Evolutionary conservation across 768 basidiomycete genomes (phyloP), one percentile per base, ranked within the genome.

Genomic region (Termitomyces heimii): DNA sequence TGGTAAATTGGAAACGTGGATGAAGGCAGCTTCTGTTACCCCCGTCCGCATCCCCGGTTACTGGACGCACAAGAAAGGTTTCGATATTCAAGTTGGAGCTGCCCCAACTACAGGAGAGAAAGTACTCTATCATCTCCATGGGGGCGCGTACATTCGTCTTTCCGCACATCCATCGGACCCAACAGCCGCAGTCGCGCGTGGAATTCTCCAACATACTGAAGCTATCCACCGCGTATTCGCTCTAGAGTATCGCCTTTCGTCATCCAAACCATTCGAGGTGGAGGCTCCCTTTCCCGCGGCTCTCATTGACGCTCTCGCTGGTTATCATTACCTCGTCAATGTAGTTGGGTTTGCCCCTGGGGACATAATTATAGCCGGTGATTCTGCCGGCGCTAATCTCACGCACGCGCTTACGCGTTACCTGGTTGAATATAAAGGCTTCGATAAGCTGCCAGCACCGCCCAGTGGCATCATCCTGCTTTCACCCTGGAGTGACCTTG

Each of bases 311-410:
- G 84, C 82, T 3, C 70, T 92, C 10, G 81, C 86, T 1, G 89
- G 85, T 7, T 94, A 92, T 68, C 71, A 78, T 46, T 86, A 92
- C 67, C 83, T 92, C 22, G 75, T 87, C 37, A 73, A 79, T 49
- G 70, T 65, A 9, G 71, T 86, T 28, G 81, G 82, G 0, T 84
- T 89, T 66, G 60, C 73, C 2, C 80, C 88, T 0, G 67, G 72
- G 18, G 72, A 88, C 62, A 85, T 93, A 64, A 75, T 89, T 54
- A 50, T 92, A 22, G 75, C 75, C 20, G 91, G 90, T 3, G 89
- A 93, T 66, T 92, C 87, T 1, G 88, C 90, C 0, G 90, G 91
- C 3, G 91, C 78, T 5, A 88, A 92, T 68, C 80, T 92, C 26
- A 82, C 83, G 0, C 75, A 83, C 34, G 83, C 84, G 0, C 75